Conservation (phyloP, 2,329 filamentous ascomycete genomes). For the Fusarium incarnatum region DNA sequence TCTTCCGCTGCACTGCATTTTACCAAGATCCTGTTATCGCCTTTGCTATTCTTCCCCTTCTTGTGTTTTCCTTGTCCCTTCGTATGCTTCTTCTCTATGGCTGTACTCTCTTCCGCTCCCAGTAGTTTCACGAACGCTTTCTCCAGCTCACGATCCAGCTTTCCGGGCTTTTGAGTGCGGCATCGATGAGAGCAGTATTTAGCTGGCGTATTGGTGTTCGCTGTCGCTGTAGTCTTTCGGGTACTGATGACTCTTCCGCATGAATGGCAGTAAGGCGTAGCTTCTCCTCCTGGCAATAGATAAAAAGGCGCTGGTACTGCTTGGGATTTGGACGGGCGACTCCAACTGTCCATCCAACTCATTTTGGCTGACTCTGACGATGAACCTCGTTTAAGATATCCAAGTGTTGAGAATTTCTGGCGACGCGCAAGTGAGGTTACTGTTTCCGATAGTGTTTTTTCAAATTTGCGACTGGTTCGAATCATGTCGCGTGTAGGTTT, state of each 20-base stretch:
- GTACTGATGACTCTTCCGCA: conserved; percentile 67
- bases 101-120: not conserved
- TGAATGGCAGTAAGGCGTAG: conserved; percentile 65
- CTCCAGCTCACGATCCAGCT: conserved; percentile 65
- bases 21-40: conserved; percentile 40
- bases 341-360: conserved; percentile 59
- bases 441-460: fast-evolving
- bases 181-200: conserved; percentile 71
- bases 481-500: conserved; percentile 1
- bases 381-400: not conserved
- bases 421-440: fast-evolving
- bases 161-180: conserved; percentile 61
- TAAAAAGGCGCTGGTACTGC: conserved; percentile 66
- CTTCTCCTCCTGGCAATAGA: conserved; percentile 58
- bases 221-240: conserved; percentile 46
- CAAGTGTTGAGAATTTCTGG: not conserved
- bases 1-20: conserved; percentile 27
- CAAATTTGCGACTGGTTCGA: not conserved
- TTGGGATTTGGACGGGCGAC: conserved; percentile 54
- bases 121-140: conserved; percentile 57
- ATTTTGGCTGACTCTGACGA: conserved; percentile 39
- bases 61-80: conserved; percentile 55
- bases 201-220: conserved; percentile 36
- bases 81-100: conserved; percentile 41
- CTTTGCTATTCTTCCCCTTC: conserved; percentile 54